These are phyloP conservation scores for Papiliotrema nemorosa DNA, from an alignment of 1,284 basidiomycete genomes.

Conservation along the genomic window DNA sequence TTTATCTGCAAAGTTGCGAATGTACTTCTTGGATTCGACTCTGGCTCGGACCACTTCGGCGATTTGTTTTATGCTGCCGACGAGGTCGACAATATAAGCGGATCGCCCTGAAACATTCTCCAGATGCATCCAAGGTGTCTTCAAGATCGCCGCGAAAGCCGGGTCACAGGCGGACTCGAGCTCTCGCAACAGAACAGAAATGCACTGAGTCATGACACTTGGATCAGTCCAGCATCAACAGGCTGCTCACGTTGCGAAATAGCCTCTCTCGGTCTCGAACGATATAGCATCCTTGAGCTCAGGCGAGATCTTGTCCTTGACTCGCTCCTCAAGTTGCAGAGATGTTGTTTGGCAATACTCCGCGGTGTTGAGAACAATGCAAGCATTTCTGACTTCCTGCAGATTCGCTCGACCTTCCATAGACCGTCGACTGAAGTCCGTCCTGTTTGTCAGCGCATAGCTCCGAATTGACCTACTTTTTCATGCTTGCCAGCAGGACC, in stretches of 20 bases:
- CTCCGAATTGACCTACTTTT: constrained; percentile 53
- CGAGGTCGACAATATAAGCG: constrained; percentile 70
- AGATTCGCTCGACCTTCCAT: constrained; percentile 71
- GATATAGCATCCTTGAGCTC: constrained; percentile 74
- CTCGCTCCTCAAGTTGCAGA: constrained; percentile 86
- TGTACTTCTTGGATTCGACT: constrained; percentile 88
- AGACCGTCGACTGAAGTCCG: constrained; percentile 59
- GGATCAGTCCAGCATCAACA: neutral
- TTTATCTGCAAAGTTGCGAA: constrained; percentile 88
- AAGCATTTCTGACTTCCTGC: constrained; percentile 71
- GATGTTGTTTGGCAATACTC: constrained; percentile 96
- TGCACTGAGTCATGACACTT: constrained; percentile 77
- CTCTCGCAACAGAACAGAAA: constrained; percentile 72
- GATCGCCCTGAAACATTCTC: constrained; percentile 83
- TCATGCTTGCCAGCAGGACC: constrained; percentile 68
- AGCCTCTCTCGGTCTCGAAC: constrained; percentile 78
- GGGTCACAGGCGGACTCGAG: constrained; percentile 75
- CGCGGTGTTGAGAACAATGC: constrained; percentile 89
- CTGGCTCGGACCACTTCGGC: constrained; percentile 49
- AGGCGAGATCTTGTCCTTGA: constrained; percentile 73
- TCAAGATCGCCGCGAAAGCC: constrained; percentile 67
- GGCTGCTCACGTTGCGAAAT: constrained; percentile 70
- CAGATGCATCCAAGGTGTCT: constrained; percentile 68
- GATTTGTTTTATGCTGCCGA: constrained; percentile 79
- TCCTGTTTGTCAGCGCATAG: neutral